A percentile compares a stretch with the other conserved stretches of the same genome.
Evolutionary conservation across 805 yeast species (phyloP).

Genomic region (Candida fluviatilis): DNA sequence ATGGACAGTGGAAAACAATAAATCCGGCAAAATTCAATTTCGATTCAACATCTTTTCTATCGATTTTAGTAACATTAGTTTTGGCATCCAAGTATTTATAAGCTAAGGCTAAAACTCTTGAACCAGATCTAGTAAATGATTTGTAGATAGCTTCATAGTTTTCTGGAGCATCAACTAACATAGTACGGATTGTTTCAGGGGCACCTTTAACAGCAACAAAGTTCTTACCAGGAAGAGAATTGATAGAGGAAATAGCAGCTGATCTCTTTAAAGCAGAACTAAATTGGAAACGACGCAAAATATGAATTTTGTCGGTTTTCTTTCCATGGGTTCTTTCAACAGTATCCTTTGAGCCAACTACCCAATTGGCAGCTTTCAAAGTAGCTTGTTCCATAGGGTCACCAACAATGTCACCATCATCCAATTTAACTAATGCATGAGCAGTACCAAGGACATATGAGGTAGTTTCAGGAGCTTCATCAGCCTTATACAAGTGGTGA

Average conservation of each 20-base stretch:
- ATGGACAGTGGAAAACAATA: slow-evolving; percentile 94
- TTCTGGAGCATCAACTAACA: slow-evolving; percentile 68
- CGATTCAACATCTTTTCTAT: slow-evolving; percentile 74
- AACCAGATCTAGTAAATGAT: slow-evolving; percentile 90
- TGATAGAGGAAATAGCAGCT: slow-evolving; percentile 67
- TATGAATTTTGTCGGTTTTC: slow-evolving; percentile 51
- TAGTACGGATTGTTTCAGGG: slow-evolving; percentile 86
- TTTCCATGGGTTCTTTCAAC: slow-evolving; percentile 42
- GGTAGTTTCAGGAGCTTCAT: slow-evolving; percentile 67
- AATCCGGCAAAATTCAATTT: slow-evolving; percentile 83
- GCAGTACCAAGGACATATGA: slow-evolving; percentile 84
- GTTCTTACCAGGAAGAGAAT: slow-evolving; percentile 43
- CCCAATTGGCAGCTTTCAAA: slow-evolving; percentile 82
- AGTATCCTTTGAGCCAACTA: slow-evolving; percentile 69
- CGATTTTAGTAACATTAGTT: slow-evolving; percentile 49
- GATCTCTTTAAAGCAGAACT: slow-evolving; percentile 95
- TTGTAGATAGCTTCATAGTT: slow-evolving; percentile 83
- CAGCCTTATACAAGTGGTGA: slow-evolving; percentile 49
- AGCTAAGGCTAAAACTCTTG: slow-evolving; percentile 94
- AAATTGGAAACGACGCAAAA: slow-evolving; percentile 93
- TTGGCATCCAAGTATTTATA: slow-evolving; percentile 63
- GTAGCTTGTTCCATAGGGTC: slow-evolving; percentile 99
- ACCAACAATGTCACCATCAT: slow-evolving; percentile 97
- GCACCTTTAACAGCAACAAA: slow-evolving; percentile 95
- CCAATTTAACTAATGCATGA: slow-evolving; percentile 90